Evolutionary conservation across 176 grass and related monocot genomes (phyloP), one percentile per base, ranked within the genome.

Genomic region (Phoenix dactylifera): DNA sequence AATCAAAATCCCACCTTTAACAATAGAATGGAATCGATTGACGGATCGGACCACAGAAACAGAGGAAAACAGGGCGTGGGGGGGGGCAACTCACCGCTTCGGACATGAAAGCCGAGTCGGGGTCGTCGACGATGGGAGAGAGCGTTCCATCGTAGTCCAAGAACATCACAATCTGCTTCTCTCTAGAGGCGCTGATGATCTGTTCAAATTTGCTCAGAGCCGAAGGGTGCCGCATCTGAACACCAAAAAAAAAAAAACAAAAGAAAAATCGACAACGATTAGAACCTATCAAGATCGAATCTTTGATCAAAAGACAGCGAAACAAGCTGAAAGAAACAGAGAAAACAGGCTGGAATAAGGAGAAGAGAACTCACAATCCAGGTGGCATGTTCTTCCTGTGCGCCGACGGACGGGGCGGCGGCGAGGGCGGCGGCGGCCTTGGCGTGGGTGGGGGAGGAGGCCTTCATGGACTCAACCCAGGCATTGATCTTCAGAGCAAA

Each of bases 131-230:
- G 84, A 98, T 98, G 32, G 94, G 94, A 10, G 94, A 93, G 20
- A 98, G 82, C 57, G 94, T 98, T 25, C 94, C 94, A 55, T 98
- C 94, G 67, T 98, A 98, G 76, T 98, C 94, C 5, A 98, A 18
- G 68, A 98, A 98, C 88, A 98, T 83, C 55, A 86, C 85, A 44
- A 98, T 71, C 72, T 89, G 77, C 82, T 98, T 98, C 52, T 85
- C 88, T 59, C 55, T 89, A 26, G 74, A 83, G 12, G 73, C 84
- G 62, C 65, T 25, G 35, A 78, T 81, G 56, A 98, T 93, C 73
- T 93, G 88, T 55, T 98, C 94, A 53, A 98, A 93, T 69, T 93
- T 92, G 50, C 17, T 71, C 1, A 98, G 60, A 57, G 94, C 94
- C 26, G 94, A 98, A n/a, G 94, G 94, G 70, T 92, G 82, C 67